Percentiles rank a stretch among this genome's conserved stretches.
Conservation (phyloP, 1,284 basidiomycete genomes). For the Mycena sp. region DNA sequence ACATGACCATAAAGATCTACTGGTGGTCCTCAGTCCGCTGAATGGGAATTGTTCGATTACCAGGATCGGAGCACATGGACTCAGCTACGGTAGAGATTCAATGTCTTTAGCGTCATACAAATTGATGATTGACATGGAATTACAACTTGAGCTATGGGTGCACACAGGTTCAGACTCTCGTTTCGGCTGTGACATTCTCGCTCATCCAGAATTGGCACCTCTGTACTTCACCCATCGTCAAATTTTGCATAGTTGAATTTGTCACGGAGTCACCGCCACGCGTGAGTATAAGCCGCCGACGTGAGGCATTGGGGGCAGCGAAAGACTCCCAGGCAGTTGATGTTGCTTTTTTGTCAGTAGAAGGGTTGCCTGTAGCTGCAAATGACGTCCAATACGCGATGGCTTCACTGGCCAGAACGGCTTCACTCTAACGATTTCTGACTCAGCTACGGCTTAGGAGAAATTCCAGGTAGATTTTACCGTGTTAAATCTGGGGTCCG, state of each 20-base stretch:
- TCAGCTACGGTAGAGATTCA: no score
- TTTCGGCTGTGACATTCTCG: conserved; percentile 41
- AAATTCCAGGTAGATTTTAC: conserved; percentile 35
- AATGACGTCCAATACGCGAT: conserved; percentile 59
- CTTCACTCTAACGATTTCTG: conserved; percentile 46
- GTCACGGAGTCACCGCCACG: conserved; percentile 38
- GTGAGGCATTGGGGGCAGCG: conserved; percentile 2
- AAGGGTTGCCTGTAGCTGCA: conserved; percentile 46
- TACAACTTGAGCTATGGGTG: no score
- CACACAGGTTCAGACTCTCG: conserved; percentile 30
- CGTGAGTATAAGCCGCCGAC: conserved; percentile 33
- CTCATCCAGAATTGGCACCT: conserved; percentile 55
- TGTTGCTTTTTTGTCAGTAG: conserved; percentile 36
- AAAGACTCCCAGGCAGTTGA: conserved; percentile 46
- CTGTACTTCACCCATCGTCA: conserved; percentile 43
- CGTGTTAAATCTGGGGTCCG: conserved; percentile 49
- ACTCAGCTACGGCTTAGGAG: no score
- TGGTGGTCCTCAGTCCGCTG: no score
- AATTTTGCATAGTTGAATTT: conserved; percentile 41
- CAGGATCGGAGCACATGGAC: no score
- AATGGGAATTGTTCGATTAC: no score
- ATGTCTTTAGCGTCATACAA: no score
- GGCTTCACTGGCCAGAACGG: conserved; percentile 48
- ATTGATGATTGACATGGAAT: no score
- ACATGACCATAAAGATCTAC: no score